These are phyloP conservation scores for Cercospora citrullina DNA, from an alignment of 2,329 filamentous ascomycete genomes.

Conservation along the genomic window DNA sequence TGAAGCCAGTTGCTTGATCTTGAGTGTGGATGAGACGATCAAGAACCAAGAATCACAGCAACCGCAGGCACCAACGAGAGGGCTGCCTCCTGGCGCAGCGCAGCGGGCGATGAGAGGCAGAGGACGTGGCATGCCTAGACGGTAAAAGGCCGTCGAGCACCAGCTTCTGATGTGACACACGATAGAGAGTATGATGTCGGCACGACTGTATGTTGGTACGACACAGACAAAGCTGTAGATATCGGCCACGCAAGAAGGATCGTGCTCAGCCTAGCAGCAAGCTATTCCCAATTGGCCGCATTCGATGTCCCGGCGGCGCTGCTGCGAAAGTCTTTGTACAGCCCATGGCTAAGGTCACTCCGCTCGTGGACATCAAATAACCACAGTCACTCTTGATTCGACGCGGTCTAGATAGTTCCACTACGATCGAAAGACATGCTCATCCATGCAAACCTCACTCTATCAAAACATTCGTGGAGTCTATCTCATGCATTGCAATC, in stretches of 20 bases:
- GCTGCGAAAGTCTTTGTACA: no score
- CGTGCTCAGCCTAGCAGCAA: neutral
- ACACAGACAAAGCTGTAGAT: conserved; percentile 14
- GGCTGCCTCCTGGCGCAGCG: conserved; percentile 65
- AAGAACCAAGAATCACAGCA: conserved; percentile 88
- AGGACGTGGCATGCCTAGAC: conserved; percentile 78
- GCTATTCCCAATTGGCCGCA: no score
- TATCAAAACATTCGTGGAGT: no score
- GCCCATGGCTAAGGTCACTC: no score
- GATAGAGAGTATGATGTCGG: neutral
- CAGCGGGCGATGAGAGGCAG: conserved; percentile 84
- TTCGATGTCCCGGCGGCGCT: no score
- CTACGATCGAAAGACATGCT: no score
- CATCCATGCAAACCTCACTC: no score
- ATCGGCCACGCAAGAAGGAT: neutral
- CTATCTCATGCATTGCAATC: no score
- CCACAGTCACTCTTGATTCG: no score
- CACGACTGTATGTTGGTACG: conserved; percentile 5
- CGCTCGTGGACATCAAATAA: no score
- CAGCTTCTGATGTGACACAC: neutral
- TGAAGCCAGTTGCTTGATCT: conserved; percentile 90
- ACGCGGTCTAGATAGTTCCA: no score
- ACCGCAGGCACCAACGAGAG: conserved; percentile 76
- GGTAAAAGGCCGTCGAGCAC: neutral
- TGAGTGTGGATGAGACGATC: conserved; percentile 97